Evolutionary conservation across 2,329 filamentous ascomycete genomes (phyloP).

Genomic region (Fonsecaea pedrosoi): DNA sequence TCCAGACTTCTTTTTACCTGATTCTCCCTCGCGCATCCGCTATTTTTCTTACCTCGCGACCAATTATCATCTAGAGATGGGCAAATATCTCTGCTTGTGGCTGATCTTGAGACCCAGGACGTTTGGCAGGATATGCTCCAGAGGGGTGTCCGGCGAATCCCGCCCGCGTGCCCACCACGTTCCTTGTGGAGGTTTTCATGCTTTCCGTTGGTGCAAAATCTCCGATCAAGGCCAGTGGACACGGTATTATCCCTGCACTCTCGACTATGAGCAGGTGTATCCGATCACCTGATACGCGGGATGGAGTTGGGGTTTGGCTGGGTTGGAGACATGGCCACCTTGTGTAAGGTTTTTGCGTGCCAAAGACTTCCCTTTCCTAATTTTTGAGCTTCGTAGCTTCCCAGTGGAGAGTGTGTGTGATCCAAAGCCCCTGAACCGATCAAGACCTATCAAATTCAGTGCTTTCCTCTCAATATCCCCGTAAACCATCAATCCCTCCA

Average conservation of each 20-base stretch:
- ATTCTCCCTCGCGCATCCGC: conserved; percentile 17
- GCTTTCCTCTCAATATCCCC: neutral
- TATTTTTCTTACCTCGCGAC: conserved; percentile 13
- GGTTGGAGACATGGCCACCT: neutral
- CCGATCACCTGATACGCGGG: conserved; percentile 27
- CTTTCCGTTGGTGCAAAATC: conserved; percentile 14
- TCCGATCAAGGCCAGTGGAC: conserved; percentile 6
- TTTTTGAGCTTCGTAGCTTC: neutral
- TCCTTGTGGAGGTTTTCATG: neutral
- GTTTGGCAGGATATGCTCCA: conserved; percentile 25
- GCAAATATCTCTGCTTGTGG: conserved; percentile 19
- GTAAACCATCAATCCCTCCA: neutral
- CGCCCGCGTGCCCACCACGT: conserved; percentile 3
- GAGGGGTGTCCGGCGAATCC: conserved; percentile 8
- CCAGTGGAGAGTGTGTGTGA: neutral
- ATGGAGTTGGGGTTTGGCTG: neutral
- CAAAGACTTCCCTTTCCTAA: neutral
- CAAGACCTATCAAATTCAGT: conserved; percentile 3
- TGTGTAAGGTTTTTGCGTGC: neutral
- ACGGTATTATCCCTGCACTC: neutral
- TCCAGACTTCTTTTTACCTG: conserved; percentile 21
- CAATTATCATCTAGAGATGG: conserved; percentile 18
- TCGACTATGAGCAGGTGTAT: conserved; percentile 14
- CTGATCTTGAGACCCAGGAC: conserved; percentile 26
- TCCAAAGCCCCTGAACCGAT: neutral